Percentiles rank a stretch among this genome's conserved stretches.
phyloP scores from a whole-genome alignment of 106 monocot species.

The Allium cepa region DNA sequence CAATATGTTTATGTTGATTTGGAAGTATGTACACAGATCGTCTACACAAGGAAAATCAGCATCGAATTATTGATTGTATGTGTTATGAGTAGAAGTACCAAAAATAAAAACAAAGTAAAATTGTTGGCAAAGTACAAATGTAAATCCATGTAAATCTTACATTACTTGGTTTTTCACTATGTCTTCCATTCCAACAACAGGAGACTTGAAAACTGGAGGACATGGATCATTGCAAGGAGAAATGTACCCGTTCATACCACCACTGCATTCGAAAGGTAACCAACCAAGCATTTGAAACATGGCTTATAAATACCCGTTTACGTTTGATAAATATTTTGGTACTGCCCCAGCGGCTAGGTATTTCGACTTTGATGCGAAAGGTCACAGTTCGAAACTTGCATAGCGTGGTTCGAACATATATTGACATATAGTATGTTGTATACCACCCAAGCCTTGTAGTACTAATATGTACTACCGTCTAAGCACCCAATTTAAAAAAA shows the following conservation, averaged over 20 bases:
- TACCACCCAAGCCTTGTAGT: no score
- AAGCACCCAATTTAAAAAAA: no score
- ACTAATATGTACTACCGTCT: no score
- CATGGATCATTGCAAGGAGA: constrained; percentile 83
- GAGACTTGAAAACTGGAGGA: constrained; percentile 91
- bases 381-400: no score
- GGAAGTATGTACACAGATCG: constrained; percentile 87
- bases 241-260: constrained; percentile 92
- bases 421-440: no score
- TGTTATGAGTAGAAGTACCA: not conserved
- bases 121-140: not conserved
- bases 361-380: no score
- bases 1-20: constrained; percentile 79
- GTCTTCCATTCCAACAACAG: constrained; percentile 77
- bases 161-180: constrained; percentile 96
- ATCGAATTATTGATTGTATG: no score
- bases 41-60: constrained; percentile 31
- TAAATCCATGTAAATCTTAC: constrained; percentile 27
- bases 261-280: constrained; percentile 33
- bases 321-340: no score
- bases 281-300: no score
- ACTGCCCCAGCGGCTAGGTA: no score
- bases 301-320: no score
- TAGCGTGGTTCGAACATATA: no score
- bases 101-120: constrained; percentile 1